phyloP scores from a whole-genome alignment of 140 eudicot species.

The Ambrosia hybrid region DNA sequence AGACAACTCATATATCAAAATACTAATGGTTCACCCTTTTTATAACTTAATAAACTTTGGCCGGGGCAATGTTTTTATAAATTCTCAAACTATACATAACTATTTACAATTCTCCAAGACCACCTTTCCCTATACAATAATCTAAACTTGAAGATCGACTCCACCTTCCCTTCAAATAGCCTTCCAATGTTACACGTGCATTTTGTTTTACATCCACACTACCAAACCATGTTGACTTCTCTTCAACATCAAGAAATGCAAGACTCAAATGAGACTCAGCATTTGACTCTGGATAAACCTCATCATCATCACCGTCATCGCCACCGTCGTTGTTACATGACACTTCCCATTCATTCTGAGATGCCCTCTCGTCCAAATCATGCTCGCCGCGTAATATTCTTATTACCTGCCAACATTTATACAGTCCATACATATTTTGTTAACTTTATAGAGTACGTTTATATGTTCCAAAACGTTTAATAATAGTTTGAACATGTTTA shows the following conservation, averaged over 20 bases:
- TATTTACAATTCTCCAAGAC: constrained; percentile 20
- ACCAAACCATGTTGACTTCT: constrained; percentile 51
- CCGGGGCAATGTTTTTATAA: constrained; percentile 5
- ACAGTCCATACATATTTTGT: constrained; percentile 29
- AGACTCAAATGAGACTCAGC: constrained; percentile 76
- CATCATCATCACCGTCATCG: constrained; percentile 61
- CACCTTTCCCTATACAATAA: constrained; percentile 18
- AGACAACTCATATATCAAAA: neutral
- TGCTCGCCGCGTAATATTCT: constrained; percentile 58
- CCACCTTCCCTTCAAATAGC: constrained; percentile 68
- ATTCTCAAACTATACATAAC: constrained; percentile 25
- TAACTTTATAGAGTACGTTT: no score
- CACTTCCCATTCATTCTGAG: constrained; percentile 23
- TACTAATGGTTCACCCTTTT: neutral
- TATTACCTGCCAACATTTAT: constrained; percentile 10
- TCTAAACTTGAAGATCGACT: constrained; percentile 66
- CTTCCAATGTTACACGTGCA: constrained; percentile 55
- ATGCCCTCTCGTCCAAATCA: constrained; percentile 31
- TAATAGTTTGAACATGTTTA: neutral
- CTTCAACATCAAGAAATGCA: constrained; percentile 72
- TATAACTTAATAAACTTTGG: neutral
- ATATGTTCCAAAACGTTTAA: neutral
- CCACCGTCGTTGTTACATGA: constrained; percentile 36
- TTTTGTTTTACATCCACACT: constrained; percentile 45
- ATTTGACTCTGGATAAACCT: constrained; percentile 77